phyloP scores from a whole-genome alignment of 1,139 yeast genomes.

The Martiniozyma asiatica region DNA sequence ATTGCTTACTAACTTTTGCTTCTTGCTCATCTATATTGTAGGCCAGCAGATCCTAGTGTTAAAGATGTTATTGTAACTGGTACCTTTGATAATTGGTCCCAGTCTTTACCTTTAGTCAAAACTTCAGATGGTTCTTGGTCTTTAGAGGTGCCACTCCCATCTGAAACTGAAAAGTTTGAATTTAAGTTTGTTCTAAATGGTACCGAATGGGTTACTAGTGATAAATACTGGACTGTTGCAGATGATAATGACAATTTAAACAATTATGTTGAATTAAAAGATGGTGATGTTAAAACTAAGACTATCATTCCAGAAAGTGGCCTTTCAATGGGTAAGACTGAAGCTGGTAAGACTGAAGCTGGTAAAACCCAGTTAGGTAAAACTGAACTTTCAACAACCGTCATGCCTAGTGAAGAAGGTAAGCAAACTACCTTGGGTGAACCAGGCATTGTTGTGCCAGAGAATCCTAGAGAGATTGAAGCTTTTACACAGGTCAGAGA shows the following conservation, averaged over 20 bases:
- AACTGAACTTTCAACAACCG: slow-evolving; percentile 32
- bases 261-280: slow-evolving; percentile 35
- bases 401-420: slow-evolving; percentile 41
- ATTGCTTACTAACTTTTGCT: too few species aligned
- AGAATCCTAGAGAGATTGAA: slow-evolving; percentile 36
- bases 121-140: slow-evolving; percentile 50
- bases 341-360: slow-evolving; percentile 10
- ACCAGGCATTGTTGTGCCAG: slow-evolving; percentile 34
- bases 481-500: slow-evolving; percentile 34
- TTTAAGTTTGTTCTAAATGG: slow-evolving; percentile 73
- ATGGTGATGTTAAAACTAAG: neutral
- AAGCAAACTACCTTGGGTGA: slow-evolving; percentile 18
- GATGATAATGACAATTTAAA: slow-evolving; percentile 49
- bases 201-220: slow-evolving; percentile 42
- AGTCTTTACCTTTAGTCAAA: slow-evolving; percentile 45
- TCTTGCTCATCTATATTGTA: too few species aligned
- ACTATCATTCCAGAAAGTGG: neutral
- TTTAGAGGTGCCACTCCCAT: slow-evolving; percentile 40
- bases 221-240: slow-evolving; percentile 31
- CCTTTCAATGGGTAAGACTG: slow-evolving; percentile 15
- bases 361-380: slow-evolving; percentile 22
- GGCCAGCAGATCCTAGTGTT: too few species aligned
- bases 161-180: slow-evolving; percentile 29
- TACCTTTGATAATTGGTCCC: slow-evolving; percentile 64
- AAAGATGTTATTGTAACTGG: slow-evolving; percentile 63